Evolutionary conservation across 129 eudicot genomes (phyloP).

Genomic region (Mikania micrantha): DNA sequence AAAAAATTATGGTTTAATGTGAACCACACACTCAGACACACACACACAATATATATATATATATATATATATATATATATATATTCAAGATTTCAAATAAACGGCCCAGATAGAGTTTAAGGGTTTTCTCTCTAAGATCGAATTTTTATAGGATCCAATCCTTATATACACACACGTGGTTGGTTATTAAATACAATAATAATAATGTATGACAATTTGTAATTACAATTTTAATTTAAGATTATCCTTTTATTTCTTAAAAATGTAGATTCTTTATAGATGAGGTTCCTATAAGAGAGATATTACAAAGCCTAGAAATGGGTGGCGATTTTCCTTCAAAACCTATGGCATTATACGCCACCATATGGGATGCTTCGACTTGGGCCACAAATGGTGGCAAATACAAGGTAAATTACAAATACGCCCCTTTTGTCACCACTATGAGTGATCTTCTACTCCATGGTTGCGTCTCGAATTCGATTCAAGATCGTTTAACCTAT

Average conservation of each 20-base stretch:
- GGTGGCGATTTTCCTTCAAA: conserved; percentile 80
- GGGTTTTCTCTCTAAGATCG: too few species aligned
- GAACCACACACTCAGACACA: too few species aligned
- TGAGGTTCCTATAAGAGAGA: conserved; percentile 68
- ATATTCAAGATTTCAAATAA: too few species aligned
- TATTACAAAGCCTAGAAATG: conserved; percentile 52
- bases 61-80: too few species aligned
- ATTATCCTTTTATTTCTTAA: not conserved
- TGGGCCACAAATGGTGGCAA: conserved; percentile 92
- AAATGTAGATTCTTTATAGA: conserved; percentile 64
- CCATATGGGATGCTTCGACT: conserved; percentile 91
- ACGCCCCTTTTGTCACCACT: conserved; percentile 75
- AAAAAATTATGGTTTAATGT: too few species aligned
- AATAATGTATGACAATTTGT: too few species aligned
- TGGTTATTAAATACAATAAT: too few species aligned
- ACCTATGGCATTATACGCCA: conserved; percentile 86
- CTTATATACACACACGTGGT: too few species aligned
- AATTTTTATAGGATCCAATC: too few species aligned
- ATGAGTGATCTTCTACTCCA: conserved; percentile 69
- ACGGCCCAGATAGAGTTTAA: too few species aligned
- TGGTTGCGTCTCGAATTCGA: conserved; percentile 60
- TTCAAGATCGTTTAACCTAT: conserved; percentile 32
- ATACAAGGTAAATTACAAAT: conserved; percentile 72
- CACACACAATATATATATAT: too few species aligned
- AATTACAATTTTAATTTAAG: not conserved